Conservation (phyloP, 2,329 filamentous ascomycete species). For the Trichoderma aggressivum region DNA sequence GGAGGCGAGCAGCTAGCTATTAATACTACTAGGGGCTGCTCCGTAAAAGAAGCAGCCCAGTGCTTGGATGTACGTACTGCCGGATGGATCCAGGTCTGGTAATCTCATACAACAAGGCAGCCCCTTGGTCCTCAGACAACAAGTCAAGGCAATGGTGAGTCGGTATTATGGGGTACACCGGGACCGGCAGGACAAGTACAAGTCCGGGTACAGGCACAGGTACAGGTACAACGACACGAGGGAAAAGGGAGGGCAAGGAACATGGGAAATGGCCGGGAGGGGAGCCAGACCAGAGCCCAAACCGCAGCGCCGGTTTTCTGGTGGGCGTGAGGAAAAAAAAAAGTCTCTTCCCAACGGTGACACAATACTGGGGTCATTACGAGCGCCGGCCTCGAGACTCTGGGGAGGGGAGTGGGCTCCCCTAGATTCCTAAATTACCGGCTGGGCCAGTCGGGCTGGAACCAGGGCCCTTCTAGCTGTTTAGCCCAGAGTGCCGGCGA, state of each 20-base stretch:
- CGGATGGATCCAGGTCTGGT: conserved; percentile 1
- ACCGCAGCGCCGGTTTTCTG: conserved; percentile 13
- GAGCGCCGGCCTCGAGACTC: not conserved
- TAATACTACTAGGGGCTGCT: not conserved
- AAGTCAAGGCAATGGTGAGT: conserved; percentile 8
- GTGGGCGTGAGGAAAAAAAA: not conserved
- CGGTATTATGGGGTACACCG: conserved; percentile 11
- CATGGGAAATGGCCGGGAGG: conserved; percentile 3
- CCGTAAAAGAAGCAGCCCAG: not conserved
- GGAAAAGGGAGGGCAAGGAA: not conserved
- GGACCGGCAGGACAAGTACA: not conserved
- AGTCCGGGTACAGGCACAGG: no score
- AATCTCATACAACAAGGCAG: conserved; percentile 4
- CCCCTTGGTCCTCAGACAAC: conserved; percentile 7
- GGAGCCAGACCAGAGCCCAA: conserved; percentile 6
- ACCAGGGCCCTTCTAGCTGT: conserved; percentile 2
- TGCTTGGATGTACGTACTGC: not conserved
- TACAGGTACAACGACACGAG: conserved; percentile 1
- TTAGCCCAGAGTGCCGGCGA: conserved; percentile 14
- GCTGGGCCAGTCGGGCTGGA: conserved; percentile 11
- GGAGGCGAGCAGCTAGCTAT: conserved; percentile 13
- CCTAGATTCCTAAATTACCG: conserved; percentile 10
- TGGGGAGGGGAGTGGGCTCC: conserved; percentile 8
- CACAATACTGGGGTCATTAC: conserved; percentile 16
- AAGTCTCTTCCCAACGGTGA: conserved; percentile 10